phyloP scores from a whole-genome alignment of 148 eudicot species.

The Diospyros lotus region DNA sequence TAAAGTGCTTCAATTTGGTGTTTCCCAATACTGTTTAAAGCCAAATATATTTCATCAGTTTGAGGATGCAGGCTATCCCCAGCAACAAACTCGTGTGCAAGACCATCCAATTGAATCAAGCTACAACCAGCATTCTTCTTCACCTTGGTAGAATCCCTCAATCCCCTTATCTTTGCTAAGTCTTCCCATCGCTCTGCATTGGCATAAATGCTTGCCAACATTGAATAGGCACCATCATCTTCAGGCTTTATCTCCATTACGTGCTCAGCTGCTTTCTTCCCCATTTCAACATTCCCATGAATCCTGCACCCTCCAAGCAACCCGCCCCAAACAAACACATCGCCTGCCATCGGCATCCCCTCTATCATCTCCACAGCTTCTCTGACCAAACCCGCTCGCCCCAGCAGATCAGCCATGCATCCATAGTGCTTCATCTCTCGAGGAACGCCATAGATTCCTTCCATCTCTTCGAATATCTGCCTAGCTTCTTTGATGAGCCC shows the following conservation, averaged over 20 bases:
- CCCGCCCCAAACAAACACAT: constrained; percentile 74
- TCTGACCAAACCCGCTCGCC: constrained; percentile 64
- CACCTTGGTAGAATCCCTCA: constrained; percentile 45
- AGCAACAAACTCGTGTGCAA: constrained; percentile 60
- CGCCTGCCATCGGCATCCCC: constrained; percentile 63
- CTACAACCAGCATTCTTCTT: constrained; percentile 75
- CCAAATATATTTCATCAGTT: constrained; percentile 42
- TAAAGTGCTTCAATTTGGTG: constrained; percentile 43
- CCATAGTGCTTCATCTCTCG: constrained; percentile 84
- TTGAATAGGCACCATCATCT: constrained; percentile 76
- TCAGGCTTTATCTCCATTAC: constrained; percentile 57
- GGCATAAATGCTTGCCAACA: constrained; percentile 69
- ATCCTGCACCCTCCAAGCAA: constrained; percentile 77
- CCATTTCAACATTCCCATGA: constrained; percentile 64
- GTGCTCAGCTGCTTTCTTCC: constrained; percentile 57
- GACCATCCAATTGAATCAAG: constrained; percentile 54
- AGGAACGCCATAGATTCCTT: constrained; percentile 38
- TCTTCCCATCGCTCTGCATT: constrained; percentile 73
- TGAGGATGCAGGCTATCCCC: constrained; percentile 63
- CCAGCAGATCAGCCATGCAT: constrained; percentile 82
- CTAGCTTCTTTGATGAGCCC: constrained; percentile 66
- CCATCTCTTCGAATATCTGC: constrained; percentile 49
- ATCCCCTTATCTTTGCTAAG: constrained; percentile 45
- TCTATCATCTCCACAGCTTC: constrained; percentile 71
- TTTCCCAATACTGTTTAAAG: constrained; percentile 33